Percentiles rank a stretch among this genome's conserved stretches.
These are phyloP conservation scores for Biscutella auriculata DNA, from an alignment of 441 rosid genomes.

Conservation along the genomic window DNA sequence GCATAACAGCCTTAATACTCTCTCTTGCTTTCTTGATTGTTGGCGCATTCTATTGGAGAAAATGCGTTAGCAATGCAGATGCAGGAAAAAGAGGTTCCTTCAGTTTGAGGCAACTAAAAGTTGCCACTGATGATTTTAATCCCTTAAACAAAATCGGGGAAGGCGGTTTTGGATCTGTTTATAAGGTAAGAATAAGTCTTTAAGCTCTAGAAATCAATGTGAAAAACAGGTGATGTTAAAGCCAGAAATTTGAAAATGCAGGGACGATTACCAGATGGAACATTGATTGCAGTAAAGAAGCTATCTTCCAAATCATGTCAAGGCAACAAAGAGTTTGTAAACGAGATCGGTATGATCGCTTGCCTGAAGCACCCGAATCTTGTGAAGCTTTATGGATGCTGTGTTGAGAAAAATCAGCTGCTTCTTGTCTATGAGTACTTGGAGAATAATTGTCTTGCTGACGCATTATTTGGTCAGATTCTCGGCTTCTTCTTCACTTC, in stretches of 20 bases:
- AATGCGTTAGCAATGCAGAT: neutral
- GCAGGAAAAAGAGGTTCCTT: constrained; percentile 22
- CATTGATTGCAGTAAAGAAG: constrained; percentile 63
- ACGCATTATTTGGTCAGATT: constrained; percentile 58
- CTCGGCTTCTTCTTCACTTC: neutral
- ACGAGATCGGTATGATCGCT: constrained; percentile 85
- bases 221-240: neutral
- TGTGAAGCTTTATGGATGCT: constrained; percentile 74
- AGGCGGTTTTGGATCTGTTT: constrained; percentile 84
- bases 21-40: constrained; percentile 14
- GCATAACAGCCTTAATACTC: constrained; percentile 1
- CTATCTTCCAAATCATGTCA: constrained; percentile 66
- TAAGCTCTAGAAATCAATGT: neutral
- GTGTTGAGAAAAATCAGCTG: constrained; percentile 72
- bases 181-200: constrained; percentile 20
- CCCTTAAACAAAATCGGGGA: constrained; percentile 60
- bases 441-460: constrained; percentile 68
- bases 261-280: constrained; percentile 60
- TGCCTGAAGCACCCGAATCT: constrained; percentile 86
- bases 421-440: constrained; percentile 58
- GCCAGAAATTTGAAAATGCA: constrained; percentile 12
- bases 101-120: constrained; percentile 55
- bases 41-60: constrained; percentile 9
- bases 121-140: constrained; percentile 70
- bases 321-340: constrained; percentile 38